Conservation (phyloP, 225 moss, liverwort and hornwort genomes). For the Lunularia cruciata region DNA sequence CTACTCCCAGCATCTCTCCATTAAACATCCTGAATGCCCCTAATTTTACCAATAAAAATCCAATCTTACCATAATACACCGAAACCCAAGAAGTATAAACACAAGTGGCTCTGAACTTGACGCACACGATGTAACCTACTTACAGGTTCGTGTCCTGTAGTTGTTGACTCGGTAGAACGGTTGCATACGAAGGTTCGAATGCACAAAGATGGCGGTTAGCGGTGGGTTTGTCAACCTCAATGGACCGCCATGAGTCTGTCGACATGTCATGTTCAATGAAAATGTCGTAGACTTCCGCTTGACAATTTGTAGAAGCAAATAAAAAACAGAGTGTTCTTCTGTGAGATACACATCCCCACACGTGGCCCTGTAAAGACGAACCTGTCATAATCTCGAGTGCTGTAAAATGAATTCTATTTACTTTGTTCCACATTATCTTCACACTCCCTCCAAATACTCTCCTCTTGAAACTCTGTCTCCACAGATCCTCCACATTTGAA, state of each 20-base stretch:
- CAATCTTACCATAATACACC: too few relatives aligned
- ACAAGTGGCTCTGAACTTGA: too few relatives aligned
- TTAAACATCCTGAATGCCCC: too few relatives aligned
- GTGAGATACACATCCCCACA: constrained; percentile 17
- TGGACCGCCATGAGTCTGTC: background rate
- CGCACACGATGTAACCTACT: too few relatives aligned
- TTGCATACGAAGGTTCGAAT: constrained; percentile 18
- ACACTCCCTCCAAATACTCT: constrained; percentile 2
- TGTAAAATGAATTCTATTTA: background rate
- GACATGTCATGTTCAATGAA: constrained; percentile 17
- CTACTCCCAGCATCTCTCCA: too few relatives aligned
- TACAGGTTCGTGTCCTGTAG: too few relatives aligned
- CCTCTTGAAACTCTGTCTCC: constrained; percentile 22
- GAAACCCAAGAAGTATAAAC: too few relatives aligned
- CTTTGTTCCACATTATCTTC: constrained; percentile 8
- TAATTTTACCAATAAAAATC: too few relatives aligned
- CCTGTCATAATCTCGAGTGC: background rate
- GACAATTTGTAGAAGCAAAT: background rate
- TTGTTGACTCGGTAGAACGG: background rate
- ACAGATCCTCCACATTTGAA: constrained; percentile 11
- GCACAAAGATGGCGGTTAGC: constrained; percentile 10
- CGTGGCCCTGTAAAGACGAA: background rate
- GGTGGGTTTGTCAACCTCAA: constrained; percentile 14
- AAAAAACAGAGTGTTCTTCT: constrained; percentile 9
- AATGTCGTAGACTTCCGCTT: constrained; percentile 16